Base-by-base conservation (phyloP, 179 eudicot species). In the Spinacia oleracea region DNA sequence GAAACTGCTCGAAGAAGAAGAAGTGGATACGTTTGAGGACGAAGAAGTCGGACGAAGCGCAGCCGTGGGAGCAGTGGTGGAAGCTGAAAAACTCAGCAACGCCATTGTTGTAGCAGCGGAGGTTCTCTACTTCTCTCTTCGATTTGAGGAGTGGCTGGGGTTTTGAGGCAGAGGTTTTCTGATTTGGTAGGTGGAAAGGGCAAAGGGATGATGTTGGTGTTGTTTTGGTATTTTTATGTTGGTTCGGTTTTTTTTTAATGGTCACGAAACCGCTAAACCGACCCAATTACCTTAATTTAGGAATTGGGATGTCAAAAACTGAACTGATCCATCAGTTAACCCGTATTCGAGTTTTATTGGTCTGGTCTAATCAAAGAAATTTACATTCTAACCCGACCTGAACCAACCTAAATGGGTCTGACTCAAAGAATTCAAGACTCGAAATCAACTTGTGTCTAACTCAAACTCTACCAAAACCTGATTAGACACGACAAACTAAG, bases 51-150 rank as follows among this genome's bases (percentile, higher is more conserved):
- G 32, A 6, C 70, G 35, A 29, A 77, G 20, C 45, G 56, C 18
- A 68, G 55, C 43, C 46, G 40, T 0, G n/a, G 25, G 23, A 51
- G 76, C 56, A 73, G 83, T 11, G 32, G 83, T 59, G 23, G 78
- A 72, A 62, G 81, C 72, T n/a, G 83, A 72, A 1, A 80, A 72
- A 62, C 81, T 77, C 60, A 83, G 60, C 46, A 83, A 66, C 83
- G 83, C 83, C 86, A 80, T 80, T 73, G 77, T 50, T 78, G 45
- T 16, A 29, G 14, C 7, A 35, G 1, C 50, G 27, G 16, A 35
- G 1, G 46, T 16, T 65, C 35, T 77, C 50, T n/a, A n/a, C n/a
- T n/a, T 35, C 48, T 25, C 40, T 76, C 16, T 23, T 5, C 15
- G 48, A 32, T 5, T 56, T 72, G 60, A 64, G 12, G 8, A 0